phyloP scores from a whole-genome alignment of 768 basidiomycete genomes.

The Wakefieldia striispora region DNA sequence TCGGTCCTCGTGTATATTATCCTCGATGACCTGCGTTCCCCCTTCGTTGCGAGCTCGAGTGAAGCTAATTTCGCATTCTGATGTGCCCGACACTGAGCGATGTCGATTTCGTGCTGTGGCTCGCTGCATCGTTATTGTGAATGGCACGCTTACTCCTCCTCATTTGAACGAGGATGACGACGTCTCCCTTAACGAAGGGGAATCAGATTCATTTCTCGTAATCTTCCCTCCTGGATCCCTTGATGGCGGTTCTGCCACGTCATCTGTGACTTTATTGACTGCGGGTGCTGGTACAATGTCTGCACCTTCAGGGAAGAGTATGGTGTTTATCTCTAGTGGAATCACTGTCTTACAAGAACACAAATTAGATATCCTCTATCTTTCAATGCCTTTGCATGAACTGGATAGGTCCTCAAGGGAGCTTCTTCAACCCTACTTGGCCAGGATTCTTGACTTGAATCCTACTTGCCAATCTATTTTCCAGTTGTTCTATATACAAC shows the following conservation, averaged over 20 bases:
- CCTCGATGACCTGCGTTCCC: slow-evolving; percentile 42
- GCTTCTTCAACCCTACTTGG: slow-evolving; percentile 53
- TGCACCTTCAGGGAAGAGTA: slow-evolving; percentile 68
- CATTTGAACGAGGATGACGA: slow-evolving; percentile 28
- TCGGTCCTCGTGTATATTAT: slow-evolving; percentile 52
- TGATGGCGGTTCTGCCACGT: slow-evolving; percentile 42
- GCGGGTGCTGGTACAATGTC: slow-evolving; percentile 75
- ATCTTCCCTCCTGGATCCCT: slow-evolving; percentile 74
- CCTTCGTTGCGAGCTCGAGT: slow-evolving; percentile 22
- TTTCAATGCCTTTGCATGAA: slow-evolving; percentile 47
- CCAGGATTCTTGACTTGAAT: slow-evolving; percentile 37
- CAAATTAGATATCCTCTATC: slow-evolving; percentile 55
- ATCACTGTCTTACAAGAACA: slow-evolving; percentile 2
- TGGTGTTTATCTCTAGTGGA: neutral
- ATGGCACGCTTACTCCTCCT: slow-evolving; percentile 29
- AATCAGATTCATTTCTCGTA: slow-evolving; percentile 61
- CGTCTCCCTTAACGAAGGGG: slow-evolving; percentile 13
- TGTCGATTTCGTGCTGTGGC: slow-evolving; percentile 32
- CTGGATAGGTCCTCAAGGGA: slow-evolving; percentile 33
- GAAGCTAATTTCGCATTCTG: slow-evolving; percentile 10
- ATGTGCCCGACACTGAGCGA: neutral
- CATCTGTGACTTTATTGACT: slow-evolving; percentile 59
- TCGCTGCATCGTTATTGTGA: slow-evolving; percentile 51
- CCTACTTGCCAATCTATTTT: slow-evolving; percentile 37
- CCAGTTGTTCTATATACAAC: slow-evolving; percentile 55